Base-by-base conservation (phyloP, 441 rosid genomes). In the Arabidopsis lyrata region DNA sequence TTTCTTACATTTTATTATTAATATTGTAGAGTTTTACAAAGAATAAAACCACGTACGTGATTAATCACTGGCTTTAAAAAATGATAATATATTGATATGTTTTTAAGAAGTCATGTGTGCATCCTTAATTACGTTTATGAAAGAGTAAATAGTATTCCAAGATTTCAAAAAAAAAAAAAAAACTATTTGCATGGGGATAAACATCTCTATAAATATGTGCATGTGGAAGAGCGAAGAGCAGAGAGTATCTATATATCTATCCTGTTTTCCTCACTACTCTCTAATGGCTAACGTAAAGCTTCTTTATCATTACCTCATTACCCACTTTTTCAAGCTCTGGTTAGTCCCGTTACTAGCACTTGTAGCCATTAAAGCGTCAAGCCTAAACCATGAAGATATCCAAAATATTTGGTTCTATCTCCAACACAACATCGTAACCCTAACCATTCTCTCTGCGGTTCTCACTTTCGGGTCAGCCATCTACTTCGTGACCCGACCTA, bases 311-410 rank as follows among this genome's bases (percentile, higher is more conserved):
- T 57, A 58, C 66, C 24, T 70, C 22, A 45, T 58, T 7, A 18
- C 56, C 55, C 57, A 69, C 11, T 35, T 69, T 47, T 69, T 20
- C 45, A 70, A 57, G 57, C 58, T 70, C 12, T 70, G 13, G 48
- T 35, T 70, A 58, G 9, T 70, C 36, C 49, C 66, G 2, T n/a
- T 44, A 31, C 22, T 59, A 56, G 29, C 58, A 16, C n/a, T 58
- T 59, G n/a, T 22, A 16, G 57, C 57, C 57, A 34, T 5, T 5
- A 59, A 58, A 59, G 7, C 58, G 20, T 58, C 74, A 45, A 70
- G 2, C 35, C 24, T 70, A 2, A 45, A 44, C 57, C 47, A 11
- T 29, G 66, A 70, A 12, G 47, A 69, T 58, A 1, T 58, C 48
- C 56, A 15, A 8, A 29, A 69, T 16, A 32, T 69, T 55, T 55